A percentile compares a stretch with the other conserved stretches of the same genome.
phyloP scores from a whole-genome alignment of 202 grass and related monocot species.

The Panicum hallii region DNA sequence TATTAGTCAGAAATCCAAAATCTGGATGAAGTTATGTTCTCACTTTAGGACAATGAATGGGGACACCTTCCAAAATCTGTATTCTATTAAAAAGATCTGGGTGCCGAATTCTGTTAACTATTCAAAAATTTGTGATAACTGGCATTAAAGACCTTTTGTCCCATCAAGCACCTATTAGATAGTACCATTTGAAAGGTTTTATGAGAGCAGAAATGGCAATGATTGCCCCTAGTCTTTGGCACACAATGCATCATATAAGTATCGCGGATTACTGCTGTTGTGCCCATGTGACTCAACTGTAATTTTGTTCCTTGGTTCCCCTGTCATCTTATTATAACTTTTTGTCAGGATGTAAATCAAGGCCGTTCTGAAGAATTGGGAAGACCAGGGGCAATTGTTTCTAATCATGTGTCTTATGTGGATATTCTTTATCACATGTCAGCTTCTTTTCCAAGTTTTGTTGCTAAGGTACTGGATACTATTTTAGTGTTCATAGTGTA shows the following conservation, averaged over 20 bases:
- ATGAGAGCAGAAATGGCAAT: neutral
- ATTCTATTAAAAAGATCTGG: neutral
- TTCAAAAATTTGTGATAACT: neutral
- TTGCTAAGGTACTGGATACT: constrained; percentile 78
- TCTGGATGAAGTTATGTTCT: neutral
- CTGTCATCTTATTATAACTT: constrained; percentile 10
- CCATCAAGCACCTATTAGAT: constrained; percentile 1
- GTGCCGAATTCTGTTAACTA: neutral
- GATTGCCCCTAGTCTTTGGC: neutral
- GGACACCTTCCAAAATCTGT: neutral
- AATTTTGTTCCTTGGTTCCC: neutral
- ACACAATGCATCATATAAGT: neutral
- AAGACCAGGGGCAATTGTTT: constrained; percentile 63
- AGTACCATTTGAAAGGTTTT: constrained; percentile 7
- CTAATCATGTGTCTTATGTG: constrained; percentile 82
- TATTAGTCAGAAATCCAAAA: neutral
- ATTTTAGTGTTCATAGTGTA: neutral
- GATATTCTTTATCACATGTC: constrained; percentile 99
- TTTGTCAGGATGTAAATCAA: constrained; percentile 49
- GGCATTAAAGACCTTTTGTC: neutral
- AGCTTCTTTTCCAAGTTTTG: constrained; percentile 90
- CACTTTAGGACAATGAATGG: neutral
- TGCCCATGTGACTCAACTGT: constrained; percentile 10
- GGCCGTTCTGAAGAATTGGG: constrained; percentile 36
- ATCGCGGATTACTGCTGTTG: neutral